Conservation (phyloP, 2,329 filamentous ascomycete genomes). For the Trichothecium sympodiale region DNA sequence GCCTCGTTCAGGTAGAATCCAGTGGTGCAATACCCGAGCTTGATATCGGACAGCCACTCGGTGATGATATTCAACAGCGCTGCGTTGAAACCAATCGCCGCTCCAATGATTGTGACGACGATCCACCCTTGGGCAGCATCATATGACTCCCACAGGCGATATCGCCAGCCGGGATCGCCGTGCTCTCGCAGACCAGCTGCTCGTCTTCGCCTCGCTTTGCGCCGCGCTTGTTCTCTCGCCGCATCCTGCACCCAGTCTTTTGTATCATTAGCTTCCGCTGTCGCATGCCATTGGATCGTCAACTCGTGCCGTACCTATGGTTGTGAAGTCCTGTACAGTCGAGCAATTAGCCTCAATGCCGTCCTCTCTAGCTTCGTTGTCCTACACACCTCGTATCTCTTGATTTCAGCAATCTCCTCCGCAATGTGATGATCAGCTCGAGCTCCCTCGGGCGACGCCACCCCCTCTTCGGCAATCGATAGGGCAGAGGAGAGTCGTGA, state of each 20-base stretch:
- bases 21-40: slow-evolving; percentile 89
- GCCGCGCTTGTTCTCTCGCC: slow-evolving; percentile 73
- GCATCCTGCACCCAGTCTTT: slow-evolving; percentile 96
- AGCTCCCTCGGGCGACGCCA: slow-evolving; percentile 35
- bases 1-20: slow-evolving; percentile 95
- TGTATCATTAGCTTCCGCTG: neutral
- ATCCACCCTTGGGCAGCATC: slow-evolving; percentile 98
- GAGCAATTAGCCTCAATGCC: neutral
- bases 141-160: slow-evolving; percentile 74
- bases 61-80: slow-evolving; percentile 91
- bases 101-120: slow-evolving; percentile 84
- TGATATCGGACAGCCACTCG: slow-evolving; percentile 93
- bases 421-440: slow-evolving; percentile 63
- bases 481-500: slow-evolving; percentile 59
- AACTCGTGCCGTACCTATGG: slow-evolving; percentile 51
- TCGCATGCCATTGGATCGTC: slow-evolving; percentile 5
- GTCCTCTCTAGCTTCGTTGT: slow-evolving; percentile 2
- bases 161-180: slow-evolving; percentile 63
- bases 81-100: slow-evolving; percentile 87
- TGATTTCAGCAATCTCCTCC: slow-evolving; percentile 95
- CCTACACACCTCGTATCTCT: slow-evolving; percentile 69
- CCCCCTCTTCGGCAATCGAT: slow-evolving; percentile 52
- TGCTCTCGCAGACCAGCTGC: slow-evolving; percentile 62
- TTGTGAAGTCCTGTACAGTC: slow-evolving; percentile 67
- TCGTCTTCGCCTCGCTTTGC: slow-evolving; percentile 63